Evolutionary conservation across 805 yeast genomes (phyloP).

Genomic region (Candida orba): DNA sequence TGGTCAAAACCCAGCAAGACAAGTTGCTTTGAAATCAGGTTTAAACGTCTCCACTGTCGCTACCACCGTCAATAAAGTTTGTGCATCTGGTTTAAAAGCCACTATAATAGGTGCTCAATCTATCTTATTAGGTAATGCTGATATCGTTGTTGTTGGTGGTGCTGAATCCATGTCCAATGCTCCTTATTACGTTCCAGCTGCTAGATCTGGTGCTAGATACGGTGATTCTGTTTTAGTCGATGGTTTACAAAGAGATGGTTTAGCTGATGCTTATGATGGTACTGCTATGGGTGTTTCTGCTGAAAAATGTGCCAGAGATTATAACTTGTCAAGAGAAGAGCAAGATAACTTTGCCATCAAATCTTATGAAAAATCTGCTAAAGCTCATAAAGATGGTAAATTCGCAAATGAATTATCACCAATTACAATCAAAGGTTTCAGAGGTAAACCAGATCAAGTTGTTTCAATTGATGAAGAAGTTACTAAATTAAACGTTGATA

Average conservation of each 20-base stretch:
- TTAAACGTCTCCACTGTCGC: conserved; percentile 75
- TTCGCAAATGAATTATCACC: conserved; percentile 81
- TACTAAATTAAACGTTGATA: conserved; percentile 67
- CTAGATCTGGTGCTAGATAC: conserved; percentile 84
- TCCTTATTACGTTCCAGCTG: conserved; percentile 84
- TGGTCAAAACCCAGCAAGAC: conserved; percentile 98
- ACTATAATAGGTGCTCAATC: conserved; percentile 87
- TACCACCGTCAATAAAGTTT: conserved; percentile 90
- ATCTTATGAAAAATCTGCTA: conserved; percentile 81
- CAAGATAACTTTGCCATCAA: conserved; percentile 85
- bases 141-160: conserved; percentile 93
- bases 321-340: conserved; percentile 67
- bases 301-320: conserved; percentile 89
- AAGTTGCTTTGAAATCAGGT: conserved; percentile 89
- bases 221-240: conserved; percentile 79
- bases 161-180: conserved; percentile 96
- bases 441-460: conserved; percentile 80
- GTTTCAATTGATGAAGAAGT: conserved; percentile 81
- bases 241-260: conserved; percentile 89
- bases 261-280: conserved; percentile 84
- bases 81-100: conserved; percentile 94
- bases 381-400: conserved; percentile 75
- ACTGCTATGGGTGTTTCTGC: conserved; percentile 95
- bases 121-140: conserved; percentile 82
- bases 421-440: conserved; percentile 77